phyloP scores from a whole-genome alignment of 208 protist species.

The Trypanosoma boissoni region DNA sequence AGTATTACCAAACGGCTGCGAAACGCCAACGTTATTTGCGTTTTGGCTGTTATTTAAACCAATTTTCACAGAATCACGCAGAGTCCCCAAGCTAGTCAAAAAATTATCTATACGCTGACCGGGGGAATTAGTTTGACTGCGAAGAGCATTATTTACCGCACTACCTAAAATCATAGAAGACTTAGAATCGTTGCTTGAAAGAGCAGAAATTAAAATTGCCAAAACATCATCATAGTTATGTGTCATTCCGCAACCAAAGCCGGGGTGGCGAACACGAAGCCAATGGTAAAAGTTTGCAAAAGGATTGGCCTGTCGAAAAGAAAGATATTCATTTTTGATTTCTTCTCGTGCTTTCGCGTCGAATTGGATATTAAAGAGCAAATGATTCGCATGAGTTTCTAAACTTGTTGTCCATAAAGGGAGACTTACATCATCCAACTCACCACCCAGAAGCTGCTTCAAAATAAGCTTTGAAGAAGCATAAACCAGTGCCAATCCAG shows the following conservation, averaged over 20 bases:
- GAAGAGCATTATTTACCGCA: conserved; percentile 38
- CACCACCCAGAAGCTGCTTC: conserved; percentile 31
- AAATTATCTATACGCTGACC: conserved; percentile 57
- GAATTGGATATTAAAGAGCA: conserved; percentile 75
- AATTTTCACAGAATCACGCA: conserved; percentile 1
- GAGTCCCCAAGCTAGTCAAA: conserved; percentile 37
- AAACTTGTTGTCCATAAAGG: conserved; percentile 61
- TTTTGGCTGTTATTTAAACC: neutral
- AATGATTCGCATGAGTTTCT: conserved; percentile 56
- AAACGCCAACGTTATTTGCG: neutral
- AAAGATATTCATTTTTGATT: conserved; percentile 49
- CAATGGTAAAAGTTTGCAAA: conserved; percentile 67
- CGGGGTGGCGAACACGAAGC: conserved; percentile 30
- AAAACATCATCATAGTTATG: conserved; percentile 42
- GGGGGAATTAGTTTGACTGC: conserved; percentile 22
- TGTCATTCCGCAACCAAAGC: conserved; percentile 61
- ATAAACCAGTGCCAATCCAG: conserved; percentile 49
- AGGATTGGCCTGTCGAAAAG: conserved; percentile 46
- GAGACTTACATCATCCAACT: conserved; percentile 39
- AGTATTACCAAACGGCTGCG: neutral
- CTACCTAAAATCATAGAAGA: conserved; percentile 37
- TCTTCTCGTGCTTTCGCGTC: conserved; percentile 37
- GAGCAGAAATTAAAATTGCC: conserved; percentile 23
- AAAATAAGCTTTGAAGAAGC: conserved; percentile 58
- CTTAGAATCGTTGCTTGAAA: conserved; percentile 36